Base-by-base conservation (phyloP, 1,284 basidiomycete genomes). In the Ustilago cynodontis region DNA sequence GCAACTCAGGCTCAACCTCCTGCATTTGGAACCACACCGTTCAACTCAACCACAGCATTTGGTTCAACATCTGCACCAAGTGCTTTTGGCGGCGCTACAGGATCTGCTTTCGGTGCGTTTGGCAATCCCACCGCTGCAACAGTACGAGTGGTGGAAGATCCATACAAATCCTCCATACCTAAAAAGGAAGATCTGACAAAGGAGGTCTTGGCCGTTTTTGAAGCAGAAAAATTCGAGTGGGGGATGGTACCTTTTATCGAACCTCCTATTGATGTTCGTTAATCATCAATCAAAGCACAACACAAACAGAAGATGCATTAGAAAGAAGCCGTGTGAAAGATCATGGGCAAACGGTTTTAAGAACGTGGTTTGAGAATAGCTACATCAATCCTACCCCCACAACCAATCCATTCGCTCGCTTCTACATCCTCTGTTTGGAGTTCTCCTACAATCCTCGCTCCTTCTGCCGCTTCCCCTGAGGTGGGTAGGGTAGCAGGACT, bases 231-330 rank as follows among this genome's bases (percentile, higher is more conserved):
- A 0, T 78, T 78, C 45, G 61, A 54, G 16, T 78, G 76, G 76
- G 76, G 71, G 0, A n/a, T 20, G 16, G 45, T 74, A 20, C 76
- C 76, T 10, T 55, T 68, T 8, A 57, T 78, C 14, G 76, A 74
- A 18, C 76, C 76, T 7, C 71, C 76, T 20, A 55, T 78, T 18
- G 71, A 74, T 43, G 76, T 78, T 7, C 75, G 75, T 20, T 77
- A 57, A 37, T 10, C 37, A 10, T 52, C 35, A 20, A n/a, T 39
- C 3, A 11, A 9, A 49, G 14, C 47, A 20, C 41, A 39, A 9
- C 41, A 8, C 18, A 20, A 7, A 43, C n/a, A 39, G 6, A 13
- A 20, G 20, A 7, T 4, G 16, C 41, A 43, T n/a, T 7, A 16
- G 20, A 18, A 20, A 20, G n/a, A 43, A 16, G 16, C 11, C n/a